Conservation (phyloP, 2,329 filamentous ascomycete species). For the Aaosphaeria arxii region DNA sequence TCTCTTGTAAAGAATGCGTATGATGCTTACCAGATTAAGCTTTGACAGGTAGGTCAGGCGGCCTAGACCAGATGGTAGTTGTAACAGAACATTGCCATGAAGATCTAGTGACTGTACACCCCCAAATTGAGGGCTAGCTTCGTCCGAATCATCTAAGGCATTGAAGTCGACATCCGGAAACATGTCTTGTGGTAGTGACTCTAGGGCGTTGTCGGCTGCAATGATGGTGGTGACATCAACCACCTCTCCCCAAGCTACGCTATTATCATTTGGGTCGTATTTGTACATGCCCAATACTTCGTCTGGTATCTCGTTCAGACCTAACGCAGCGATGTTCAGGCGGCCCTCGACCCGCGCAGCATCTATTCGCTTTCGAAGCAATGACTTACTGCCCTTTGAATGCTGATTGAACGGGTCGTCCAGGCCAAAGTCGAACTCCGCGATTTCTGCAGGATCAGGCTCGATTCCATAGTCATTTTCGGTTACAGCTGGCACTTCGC, state of each 20-base stretch:
- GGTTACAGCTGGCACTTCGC: conserved; percentile 14
- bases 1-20: background rate
- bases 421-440: conserved; percentile 58
- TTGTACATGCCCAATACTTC: conserved; percentile 93
- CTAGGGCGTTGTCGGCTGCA: conserved; percentile 86
- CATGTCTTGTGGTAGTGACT: conserved; percentile 66
- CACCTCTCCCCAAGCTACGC: conserved; percentile 81
- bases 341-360: conserved; percentile 73
- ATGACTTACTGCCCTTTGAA: conserved; percentile 59
- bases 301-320: conserved; percentile 72
- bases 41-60: conserved; percentile 71
- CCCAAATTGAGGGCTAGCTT: conserved; percentile 75
- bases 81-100: conserved; percentile 75
- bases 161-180: conserved; percentile 69
- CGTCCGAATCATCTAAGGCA: conserved; percentile 57
- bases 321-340: conserved; percentile 84
- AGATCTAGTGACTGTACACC: conserved; percentile 79
- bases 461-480: conserved; percentile 21
- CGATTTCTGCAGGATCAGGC: conserved; percentile 28
- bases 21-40: conserved; percentile 68
- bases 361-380: conserved; percentile 70
- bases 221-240: conserved; percentile 83
- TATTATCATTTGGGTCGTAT: conserved; percentile 60
- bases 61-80: conserved; percentile 72
- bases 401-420: conserved; percentile 69